A percentile compares a stretch with the other conserved stretches of the same genome.
Conservation (phyloP, 2,329 filamentous ascomycete genomes). For the Ophiostoma tasmaniense region DNA sequence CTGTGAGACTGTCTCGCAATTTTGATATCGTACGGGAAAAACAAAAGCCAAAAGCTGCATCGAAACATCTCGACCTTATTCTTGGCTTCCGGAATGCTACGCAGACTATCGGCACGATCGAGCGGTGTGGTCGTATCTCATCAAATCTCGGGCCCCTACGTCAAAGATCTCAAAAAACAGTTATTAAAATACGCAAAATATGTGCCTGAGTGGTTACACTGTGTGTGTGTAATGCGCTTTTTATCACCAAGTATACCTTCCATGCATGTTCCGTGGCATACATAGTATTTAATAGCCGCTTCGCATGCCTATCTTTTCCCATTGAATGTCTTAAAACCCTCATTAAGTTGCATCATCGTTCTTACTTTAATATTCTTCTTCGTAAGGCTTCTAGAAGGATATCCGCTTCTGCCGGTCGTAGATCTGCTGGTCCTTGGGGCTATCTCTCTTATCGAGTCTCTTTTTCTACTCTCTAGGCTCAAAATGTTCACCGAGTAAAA, state of each 20-base stretch:
- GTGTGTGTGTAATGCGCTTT: background rate
- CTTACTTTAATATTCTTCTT: background rate
- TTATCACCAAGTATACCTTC: background rate
- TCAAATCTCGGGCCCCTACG: background rate
- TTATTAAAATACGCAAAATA: too few relatives aligned
- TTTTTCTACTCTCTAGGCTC: background rate
- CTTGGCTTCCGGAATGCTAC: background rate
- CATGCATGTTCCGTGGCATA: background rate
- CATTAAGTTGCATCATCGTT: background rate
- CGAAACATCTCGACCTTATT: background rate
- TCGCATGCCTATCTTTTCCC: background rate
- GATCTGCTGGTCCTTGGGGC: background rate
- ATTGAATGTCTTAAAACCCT: background rate
- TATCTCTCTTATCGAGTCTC: background rate
- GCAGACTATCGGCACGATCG: background rate
- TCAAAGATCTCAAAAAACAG: background rate
- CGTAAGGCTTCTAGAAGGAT: background rate
- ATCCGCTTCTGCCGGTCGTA: background rate
- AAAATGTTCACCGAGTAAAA: background rate
- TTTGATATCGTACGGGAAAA: background rate
- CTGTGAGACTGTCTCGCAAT: background rate
- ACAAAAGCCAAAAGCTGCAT: background rate
- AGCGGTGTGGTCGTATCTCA: background rate
- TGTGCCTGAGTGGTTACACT: background rate
- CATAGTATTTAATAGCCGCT: background rate